Conservation (phyloP, 2,329 filamentous ascomycete species). For the Penicillium carneum region DNA sequence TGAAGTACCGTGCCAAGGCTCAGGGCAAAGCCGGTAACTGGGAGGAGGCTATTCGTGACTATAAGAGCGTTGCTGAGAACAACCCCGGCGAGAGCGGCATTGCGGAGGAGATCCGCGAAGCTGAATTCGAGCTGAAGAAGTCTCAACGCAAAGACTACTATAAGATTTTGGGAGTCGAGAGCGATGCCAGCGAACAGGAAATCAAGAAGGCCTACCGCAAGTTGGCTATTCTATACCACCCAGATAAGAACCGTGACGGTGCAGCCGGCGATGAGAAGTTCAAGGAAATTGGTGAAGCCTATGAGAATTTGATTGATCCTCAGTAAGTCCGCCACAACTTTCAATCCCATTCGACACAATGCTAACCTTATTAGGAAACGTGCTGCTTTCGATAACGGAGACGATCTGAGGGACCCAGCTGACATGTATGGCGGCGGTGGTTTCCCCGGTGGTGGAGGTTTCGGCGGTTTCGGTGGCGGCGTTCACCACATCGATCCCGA, state of each 20-base stretch:
- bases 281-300: conserved; percentile 97
- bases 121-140: conserved; percentile 97
- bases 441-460: conserved; percentile 53
- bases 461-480: conserved; percentile 43
- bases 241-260: conserved; percentile 89
- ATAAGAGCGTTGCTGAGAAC: conserved; percentile 82
- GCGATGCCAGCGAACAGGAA: conserved; percentile 80
- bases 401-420: conserved; percentile 73
- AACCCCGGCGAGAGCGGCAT: conserved; percentile 83
- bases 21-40: conserved; percentile 84
- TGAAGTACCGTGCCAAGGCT: conserved; percentile 92
- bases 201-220: conserved; percentile 98
- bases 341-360: neutral
- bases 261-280: conserved; percentile 87
- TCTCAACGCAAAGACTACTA: conserved; percentile 97
- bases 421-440: conserved; percentile 54
- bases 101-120: conserved; percentile 82
- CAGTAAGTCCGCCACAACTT: conserved; percentile 67
- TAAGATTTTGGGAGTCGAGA: conserved; percentile 89
- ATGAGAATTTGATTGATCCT: conserved; percentile 92
- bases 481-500: conserved; percentile 69
- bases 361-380: conserved; percentile 69
- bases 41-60: conserved; percentile 89
- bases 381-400: conserved; percentile 87
- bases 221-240: conserved; percentile 90